Evolutionary conservation across 2,329 filamentous ascomycete genomes (phyloP), one percentile per base, ranked within the genome.

Genomic region (Westerdykella ornata): DNA sequence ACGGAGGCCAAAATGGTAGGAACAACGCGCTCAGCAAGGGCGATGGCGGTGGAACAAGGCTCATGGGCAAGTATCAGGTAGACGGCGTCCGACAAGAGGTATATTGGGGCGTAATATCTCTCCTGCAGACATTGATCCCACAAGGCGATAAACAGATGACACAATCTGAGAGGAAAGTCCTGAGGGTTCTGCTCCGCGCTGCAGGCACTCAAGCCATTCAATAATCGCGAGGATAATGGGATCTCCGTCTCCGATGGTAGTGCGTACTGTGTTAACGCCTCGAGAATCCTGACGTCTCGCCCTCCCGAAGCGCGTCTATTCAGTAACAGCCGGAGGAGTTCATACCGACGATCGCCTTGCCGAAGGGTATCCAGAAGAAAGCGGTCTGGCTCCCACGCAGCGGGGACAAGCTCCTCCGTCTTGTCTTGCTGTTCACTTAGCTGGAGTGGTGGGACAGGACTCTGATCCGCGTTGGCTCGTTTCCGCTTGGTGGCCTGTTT

Each of bases 61-160:
- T 85, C 76, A 3, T 79, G 69, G 35, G 79, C 74, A 4, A 88
- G 66, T 1, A 81, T 76, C 46, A 83, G 82, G 11, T 75, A 71
- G 11, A 88, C 57, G 26, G 86, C 69, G 16, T 82, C 76, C 16
- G 84, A 68, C 3, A 90, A 68, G 29, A 86, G 71, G 47, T 76
- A 76, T 31, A 88, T 71, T 0, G 85, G 82, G 9, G 70, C 68
- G 54, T 80, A 78, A 54, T 72, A 76, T 49, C 72, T 71, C 52
- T 89, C 84, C 9, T 75, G 69, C 5, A 82, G 66, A 57, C 85
- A 88, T 15, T 72, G 74, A 13, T 72, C 72, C 85, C 86, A 90
- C 12, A 90, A 62, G 13, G 74, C 71, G 37, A 86, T 72, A 15
- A 88, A 65, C 20, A 80, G 68, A 37, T 77, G 71, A 38, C 78